phyloP scores from a whole-genome alignment of 2,329 filamentous ascomycete species.

The Aspergillus floridensis region DNA sequence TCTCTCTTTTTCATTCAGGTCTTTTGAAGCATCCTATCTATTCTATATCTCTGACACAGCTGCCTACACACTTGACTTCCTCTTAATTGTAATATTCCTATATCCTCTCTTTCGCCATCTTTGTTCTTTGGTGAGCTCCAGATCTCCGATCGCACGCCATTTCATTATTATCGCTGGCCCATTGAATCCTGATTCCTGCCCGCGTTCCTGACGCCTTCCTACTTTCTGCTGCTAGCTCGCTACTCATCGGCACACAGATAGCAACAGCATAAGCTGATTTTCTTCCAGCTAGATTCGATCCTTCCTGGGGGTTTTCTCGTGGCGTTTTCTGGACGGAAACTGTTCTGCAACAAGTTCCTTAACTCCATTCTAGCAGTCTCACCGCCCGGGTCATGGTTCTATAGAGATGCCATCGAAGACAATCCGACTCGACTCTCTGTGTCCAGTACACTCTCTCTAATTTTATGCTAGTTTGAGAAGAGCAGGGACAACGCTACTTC shows the following conservation, averaged over 20 bases:
- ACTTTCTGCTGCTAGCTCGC: neutral
- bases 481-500: neutral
- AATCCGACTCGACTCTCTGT: neutral
- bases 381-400: neutral
- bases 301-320: neutral
- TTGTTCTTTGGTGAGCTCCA: neutral
- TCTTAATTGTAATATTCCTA: neutral
- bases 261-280: neutral
- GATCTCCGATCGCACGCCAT: neutral
- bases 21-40: neutral
- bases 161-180: neutral
- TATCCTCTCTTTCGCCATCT: neutral
- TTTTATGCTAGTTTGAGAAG: neutral
- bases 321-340: neutral
- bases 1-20: neutral
- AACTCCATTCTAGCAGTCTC: neutral
- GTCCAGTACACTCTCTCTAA: neutral
- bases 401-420: conserved; percentile 1
- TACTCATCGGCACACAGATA: too few species aligned
- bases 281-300: neutral
- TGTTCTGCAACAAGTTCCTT: neutral
- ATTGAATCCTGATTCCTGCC: neutral
- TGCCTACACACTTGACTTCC: neutral
- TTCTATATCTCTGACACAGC: neutral
- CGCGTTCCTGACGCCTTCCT: neutral